Base-by-base conservation (phyloP, 129 eudicot genomes). In the Cynara cardunculus region DNA sequence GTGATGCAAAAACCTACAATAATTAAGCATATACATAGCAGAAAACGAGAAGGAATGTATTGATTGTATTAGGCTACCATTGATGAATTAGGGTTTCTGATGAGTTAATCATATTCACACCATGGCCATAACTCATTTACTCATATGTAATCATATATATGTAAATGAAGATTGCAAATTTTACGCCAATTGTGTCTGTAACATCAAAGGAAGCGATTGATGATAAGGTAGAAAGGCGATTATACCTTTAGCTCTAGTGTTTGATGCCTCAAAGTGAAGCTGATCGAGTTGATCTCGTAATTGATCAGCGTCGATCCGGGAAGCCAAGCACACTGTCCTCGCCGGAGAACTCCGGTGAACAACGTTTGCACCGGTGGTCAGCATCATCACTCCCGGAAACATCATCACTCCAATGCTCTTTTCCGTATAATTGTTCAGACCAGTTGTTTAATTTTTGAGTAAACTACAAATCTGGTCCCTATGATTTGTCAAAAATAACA, bases 241-340 rank as follows among this genome's bases (percentile, higher is more conserved):
- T 25, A 31, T 24, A 87, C 94, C 91, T 90, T 90, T 90, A 64
- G 78, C 78, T 73, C 86, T 73, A 12, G 92, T 79, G 78, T 7
- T 32, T 46, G 78, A 53, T 14, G 91, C 94, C 74, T 90, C 94
- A 74, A 66, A 86, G 37, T 88, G 90, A 76, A 90, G 89, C 32
- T 72, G 84, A 64, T 90, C 89, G 26, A 90, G 90, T 77, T 90
- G 91, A 34, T 73, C 79, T 61, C 92, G 87, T 39, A 90, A 83
- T 24, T 84, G 87, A 7, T 88, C 85, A 14, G 85, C 16, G 77
- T 87, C 84, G 72, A 68, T 30, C 21, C 74, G 75, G 34, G 88
- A 83, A 75, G 87, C 87, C 25, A 81, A 56, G 81, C 91, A 89
- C 28, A 75, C 25, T 22, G 80, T 78, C 69, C 77, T 75, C 25